Base-by-base conservation (phyloP, 1,139 yeast genomes). In the Yamadazyma songkhlaensis region DNA sequence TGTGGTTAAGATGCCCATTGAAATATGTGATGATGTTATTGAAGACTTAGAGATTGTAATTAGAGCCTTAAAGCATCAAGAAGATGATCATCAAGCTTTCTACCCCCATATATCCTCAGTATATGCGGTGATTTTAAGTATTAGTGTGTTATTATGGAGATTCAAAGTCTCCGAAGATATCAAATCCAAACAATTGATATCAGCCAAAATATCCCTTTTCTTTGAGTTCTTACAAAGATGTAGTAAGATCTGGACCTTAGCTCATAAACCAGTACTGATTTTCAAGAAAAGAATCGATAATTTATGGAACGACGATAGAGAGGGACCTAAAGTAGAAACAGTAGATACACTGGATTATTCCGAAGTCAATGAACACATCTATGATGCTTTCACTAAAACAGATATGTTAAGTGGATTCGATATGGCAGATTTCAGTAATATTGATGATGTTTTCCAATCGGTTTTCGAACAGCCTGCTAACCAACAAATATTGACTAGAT, bases 1-100 rank as follows among this genome's bases (percentile, higher is more conserved):
- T 9, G 28, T 31, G 17, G 39, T 29, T 8, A 35, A 36, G 26
- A 22, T 32, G 25, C 37, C 44, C 2, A 38, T 41, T 11, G 36
- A 35, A 28, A 41, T 43, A 3, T 44, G 48, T 38, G 47, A 44
- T 31, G 42, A 43, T 34, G 45, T 43, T 8, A 40, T 44, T 13
- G 41, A 41, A 26, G 47, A 44, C 29, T 31, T 44, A 25, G 47
- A 41, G 14, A 41, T 44, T 15, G 43, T 44, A 9, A 35, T 44
- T 6, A 37, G 31, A 15, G 37, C 42, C 3, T 34, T 44, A 9
- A 26, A 39, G 10, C 17, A 14, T 2, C 41, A 37, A 10, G 37
- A 41, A 21, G 29, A 25, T 11, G 26, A 6, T 1, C 32, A 22
- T 35, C 22, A 38, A 13, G 26, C 42, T 10, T 42, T 42, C 31